Evolutionary conservation across 306 rosid genomes (phyloP).

Genomic region (Rosa chinensis): DNA sequence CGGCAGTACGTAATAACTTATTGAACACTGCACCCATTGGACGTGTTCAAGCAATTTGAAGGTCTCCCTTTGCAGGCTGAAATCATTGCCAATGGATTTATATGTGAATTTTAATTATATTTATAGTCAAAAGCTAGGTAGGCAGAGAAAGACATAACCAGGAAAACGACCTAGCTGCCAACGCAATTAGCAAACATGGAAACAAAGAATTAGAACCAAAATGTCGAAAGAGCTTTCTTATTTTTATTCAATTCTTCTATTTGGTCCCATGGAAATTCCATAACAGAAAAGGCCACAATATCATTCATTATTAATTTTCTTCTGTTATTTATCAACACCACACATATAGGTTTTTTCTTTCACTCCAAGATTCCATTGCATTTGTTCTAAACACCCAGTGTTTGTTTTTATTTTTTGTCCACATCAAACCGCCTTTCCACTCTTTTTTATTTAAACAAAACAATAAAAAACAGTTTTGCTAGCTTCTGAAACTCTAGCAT

Average conservation of each 20-base stretch:
- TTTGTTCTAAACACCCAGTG: constrained; percentile 26
- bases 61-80: constrained; percentile 13
- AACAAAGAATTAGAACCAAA: not conserved
- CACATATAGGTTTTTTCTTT: not conserved
- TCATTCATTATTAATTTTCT: not conserved
- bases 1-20: not conserved
- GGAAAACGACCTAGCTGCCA: not conserved
- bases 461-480: not conserved
- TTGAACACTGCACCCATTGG: not conserved
- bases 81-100: constrained; percentile 1
- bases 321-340: constrained; percentile 2
- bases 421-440: constrained; percentile 43
- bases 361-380: constrained; percentile 35
- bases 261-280: constrained; percentile 26
- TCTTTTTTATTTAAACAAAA: not conserved
- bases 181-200: not conserved
- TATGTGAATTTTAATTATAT: not conserved
- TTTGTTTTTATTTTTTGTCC: constrained; percentile 30
- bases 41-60: not conserved
- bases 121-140: constrained; percentile 10
- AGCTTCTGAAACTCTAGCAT: constrained; percentile 8
- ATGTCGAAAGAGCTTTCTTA: not conserved
- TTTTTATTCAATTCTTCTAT: not conserved
- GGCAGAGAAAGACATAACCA: not conserved
- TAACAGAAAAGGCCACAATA: constrained; percentile 16